Conservation (phyloP, 2,329 filamentous ascomycete genomes). For the Uncinocarpus reesii region DNA sequence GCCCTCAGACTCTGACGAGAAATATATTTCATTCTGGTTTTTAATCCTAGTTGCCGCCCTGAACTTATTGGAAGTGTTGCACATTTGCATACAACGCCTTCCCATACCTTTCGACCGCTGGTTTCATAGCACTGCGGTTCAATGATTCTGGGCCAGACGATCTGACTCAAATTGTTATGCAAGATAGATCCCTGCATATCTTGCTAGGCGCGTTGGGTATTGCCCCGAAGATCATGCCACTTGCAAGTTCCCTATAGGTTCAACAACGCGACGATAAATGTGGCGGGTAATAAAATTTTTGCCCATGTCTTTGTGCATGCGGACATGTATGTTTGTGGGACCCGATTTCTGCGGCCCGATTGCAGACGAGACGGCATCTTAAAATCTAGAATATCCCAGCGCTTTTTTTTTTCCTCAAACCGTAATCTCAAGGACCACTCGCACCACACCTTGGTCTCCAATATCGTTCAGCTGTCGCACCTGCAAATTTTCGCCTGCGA, state of each 20-base stretch:
- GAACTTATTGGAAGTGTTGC: background rate
- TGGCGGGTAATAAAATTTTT: background rate
- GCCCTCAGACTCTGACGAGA: background rate
- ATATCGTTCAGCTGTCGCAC: conserved; percentile 25
- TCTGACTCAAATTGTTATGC: background rate
- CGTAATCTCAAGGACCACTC: conserved; percentile 34
- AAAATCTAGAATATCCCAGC: background rate
- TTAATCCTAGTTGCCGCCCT: background rate
- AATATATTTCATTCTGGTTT: conserved; percentile 4
- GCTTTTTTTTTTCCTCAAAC: background rate
- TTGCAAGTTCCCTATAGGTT: conserved; percentile 4
- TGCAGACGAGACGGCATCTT: background rate
- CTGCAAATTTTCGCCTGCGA: conserved; percentile 13
- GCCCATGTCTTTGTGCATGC: no score
- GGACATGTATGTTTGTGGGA: background rate
- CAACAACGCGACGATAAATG: background rate
- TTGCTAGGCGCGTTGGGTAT: background rate
- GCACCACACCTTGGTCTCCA: conserved; percentile 36
- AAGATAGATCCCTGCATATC: background rate
- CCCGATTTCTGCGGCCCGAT: conserved; percentile 4
- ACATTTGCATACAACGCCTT: background rate
- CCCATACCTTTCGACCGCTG: background rate
- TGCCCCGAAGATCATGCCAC: conserved; percentile 4
- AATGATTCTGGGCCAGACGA: background rate
- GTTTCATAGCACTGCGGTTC: background rate